Conservation (phyloP, 1,139 yeast genomes). For the Yarrowia galli region DNA sequence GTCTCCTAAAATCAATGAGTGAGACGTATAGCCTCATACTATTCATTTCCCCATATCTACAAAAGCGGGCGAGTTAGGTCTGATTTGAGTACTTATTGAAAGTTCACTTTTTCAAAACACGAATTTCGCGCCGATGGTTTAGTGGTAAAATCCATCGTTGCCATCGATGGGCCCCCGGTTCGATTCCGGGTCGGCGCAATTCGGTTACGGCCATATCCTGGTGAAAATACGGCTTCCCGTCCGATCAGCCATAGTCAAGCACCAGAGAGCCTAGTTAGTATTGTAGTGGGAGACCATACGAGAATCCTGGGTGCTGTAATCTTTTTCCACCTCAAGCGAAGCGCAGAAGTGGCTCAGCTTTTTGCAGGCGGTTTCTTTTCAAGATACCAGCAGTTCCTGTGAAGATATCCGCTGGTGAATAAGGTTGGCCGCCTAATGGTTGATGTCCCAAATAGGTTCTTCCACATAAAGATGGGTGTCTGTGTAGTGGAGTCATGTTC, state of each 20-base stretch:
- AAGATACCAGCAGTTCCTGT: too few species aligned
- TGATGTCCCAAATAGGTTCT: too few species aligned
- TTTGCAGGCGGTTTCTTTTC: too few species aligned
- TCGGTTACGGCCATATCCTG: slow-evolving; percentile 25
- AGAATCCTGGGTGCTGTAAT: slow-evolving; percentile 18
- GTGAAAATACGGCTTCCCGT: slow-evolving; percentile 29
- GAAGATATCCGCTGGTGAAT: too few species aligned
- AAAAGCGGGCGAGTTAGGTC: background rate
- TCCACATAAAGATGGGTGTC: too few species aligned
- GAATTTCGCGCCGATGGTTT: slow-evolving; percentile 4
- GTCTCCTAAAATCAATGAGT: background rate
- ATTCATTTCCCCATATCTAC: background rate
- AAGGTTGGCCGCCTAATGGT: too few species aligned
- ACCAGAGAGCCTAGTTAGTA: slow-evolving; percentile 19
- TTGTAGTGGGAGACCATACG: slow-evolving; percentile 22
- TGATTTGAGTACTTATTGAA: background rate
- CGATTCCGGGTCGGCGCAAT: slow-evolving; percentile 33
- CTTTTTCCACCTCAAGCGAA: slow-evolving; percentile 5
- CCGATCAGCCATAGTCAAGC: slow-evolving; percentile 21
- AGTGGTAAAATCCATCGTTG: slow-evolving; percentile 34
- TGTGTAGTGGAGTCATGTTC: too few species aligned
- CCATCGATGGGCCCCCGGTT: slow-evolving; percentile 37
- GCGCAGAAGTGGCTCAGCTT: too few species aligned
- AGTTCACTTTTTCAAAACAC: background rate
- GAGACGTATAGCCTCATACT: background rate